These are phyloP conservation scores for Cylindrotheca fusiformis DNA, from an alignment of 108 stramenopile species.

Conservation along the genomic window DNA sequence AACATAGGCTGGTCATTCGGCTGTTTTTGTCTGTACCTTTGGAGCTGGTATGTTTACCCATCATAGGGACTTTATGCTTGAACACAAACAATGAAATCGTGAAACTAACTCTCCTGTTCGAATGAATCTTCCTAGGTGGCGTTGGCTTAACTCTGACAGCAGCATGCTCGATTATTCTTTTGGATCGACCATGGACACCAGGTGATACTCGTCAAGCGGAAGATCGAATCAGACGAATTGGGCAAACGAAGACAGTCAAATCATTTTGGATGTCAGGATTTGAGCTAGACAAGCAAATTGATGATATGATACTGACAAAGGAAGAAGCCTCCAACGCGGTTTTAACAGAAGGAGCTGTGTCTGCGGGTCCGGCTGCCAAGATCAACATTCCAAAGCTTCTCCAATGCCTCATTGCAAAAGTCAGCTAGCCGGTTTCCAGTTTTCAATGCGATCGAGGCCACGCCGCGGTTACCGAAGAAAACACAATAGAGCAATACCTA, in stretches of 20 bases:
- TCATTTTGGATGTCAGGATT: slow-evolving; percentile 72
- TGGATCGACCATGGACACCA: slow-evolving; percentile 89
- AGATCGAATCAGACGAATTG: slow-evolving; percentile 84
- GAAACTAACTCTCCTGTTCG: too few species aligned
- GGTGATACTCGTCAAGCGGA: slow-evolving; percentile 58
- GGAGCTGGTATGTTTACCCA: slow-evolving; percentile 38
- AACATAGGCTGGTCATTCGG: slow-evolving; percentile 41
- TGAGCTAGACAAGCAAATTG: slow-evolving; percentile 73
- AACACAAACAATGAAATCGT: too few species aligned
- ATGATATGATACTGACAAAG: slow-evolving; percentile 63
- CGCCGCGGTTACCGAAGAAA: background rate
- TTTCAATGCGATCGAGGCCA: background rate
- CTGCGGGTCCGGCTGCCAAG: background rate
- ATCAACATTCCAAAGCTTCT: slow-evolving; percentile 13
- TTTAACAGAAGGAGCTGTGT: slow-evolving; percentile 17
- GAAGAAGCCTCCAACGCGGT: slow-evolving; percentile 54
- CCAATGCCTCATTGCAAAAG: background rate
- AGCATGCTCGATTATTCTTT: slow-evolving; percentile 72
- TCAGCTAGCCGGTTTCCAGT: background rate
- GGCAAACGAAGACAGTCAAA: slow-evolving; percentile 59
- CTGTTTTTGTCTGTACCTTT: slow-evolving; percentile 81
- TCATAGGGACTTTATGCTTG: too few species aligned
- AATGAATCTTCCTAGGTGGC: slow-evolving; percentile 49
- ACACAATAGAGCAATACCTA: background rate
- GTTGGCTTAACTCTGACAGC: slow-evolving; percentile 84